Evolutionary conservation across 2,329 filamentous ascomycete species (phyloP), one percentile per base, ranked within the genome.

Genomic region (Arthrinium puccinioides): DNA sequence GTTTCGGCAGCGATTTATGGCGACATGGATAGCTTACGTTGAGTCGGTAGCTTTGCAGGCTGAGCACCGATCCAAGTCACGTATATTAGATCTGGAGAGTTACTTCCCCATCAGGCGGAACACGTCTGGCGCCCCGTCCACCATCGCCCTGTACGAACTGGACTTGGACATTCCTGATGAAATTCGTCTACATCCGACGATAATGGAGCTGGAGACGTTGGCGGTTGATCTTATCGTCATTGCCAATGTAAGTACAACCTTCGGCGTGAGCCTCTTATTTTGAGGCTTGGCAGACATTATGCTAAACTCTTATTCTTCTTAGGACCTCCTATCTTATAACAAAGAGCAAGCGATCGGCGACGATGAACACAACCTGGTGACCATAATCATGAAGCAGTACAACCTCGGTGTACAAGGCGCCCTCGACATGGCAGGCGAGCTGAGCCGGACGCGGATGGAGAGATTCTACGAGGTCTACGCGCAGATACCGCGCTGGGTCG

Each of bases 321-420:
- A 53, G 49, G 49, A 57, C 28, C 19, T 57, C 9, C 36, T 53
- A 9, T 57, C 54, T 9, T 58, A 54, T 34, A 48, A 55, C 39
- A 52, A 51, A 19, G 53, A 57, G 35, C 50, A 53, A 15, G 45
- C 48, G 6, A 26, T 36, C 1, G 46, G 47, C 3, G 50, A 52
- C 23, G 50, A 52, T n/a, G 44, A 50, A 27, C 55, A 57, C 46
- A 59, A 55, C 39, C 28, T 58, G 19, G 41, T 59, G 8, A 53
- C 51, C 5, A 43, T 57, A 5, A 41, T 53, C 16, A 52, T 53
- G 49, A 36, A 44, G 33, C 28, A 40, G 28, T 29, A 27, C 23
- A 10, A 32, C 3, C 23, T 43, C 15, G 28, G 23, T 21, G 37
- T 45, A 9, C 45, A 47, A 21, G 38, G 33, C 2, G 45, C 42